A percentile compares a stretch with the other conserved stretches of the same genome.
phyloP scores from a whole-genome alignment of 2,329 filamentous ascomycete genomes.

The Hymenoscyphus fructigenus region DNA sequence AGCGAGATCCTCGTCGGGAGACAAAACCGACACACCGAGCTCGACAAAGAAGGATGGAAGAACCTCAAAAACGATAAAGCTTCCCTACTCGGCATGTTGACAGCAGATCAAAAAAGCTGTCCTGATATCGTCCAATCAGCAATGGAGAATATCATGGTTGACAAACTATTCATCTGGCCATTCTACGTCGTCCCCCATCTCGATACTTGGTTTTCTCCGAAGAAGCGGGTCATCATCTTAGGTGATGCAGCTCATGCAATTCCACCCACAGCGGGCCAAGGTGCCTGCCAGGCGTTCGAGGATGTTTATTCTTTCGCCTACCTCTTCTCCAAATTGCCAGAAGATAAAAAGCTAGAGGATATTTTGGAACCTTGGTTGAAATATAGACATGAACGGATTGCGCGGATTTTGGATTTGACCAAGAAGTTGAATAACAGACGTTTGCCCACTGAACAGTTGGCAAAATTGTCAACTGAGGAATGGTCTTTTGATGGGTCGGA shows the following conservation, averaged over 20 bases:
- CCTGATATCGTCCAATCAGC: constrained; percentile 39
- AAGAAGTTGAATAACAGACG: constrained; percentile 42
- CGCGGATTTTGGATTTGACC: constrained; percentile 48
- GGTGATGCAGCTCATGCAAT: constrained; percentile 49
- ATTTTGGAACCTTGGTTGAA: constrained; percentile 46
- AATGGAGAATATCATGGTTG: constrained; percentile 34
- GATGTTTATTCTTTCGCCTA: constrained; percentile 47
- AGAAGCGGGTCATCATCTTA: constrained; percentile 41
- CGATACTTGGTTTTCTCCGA: constrained; percentile 39
- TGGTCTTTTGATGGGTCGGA: no score
- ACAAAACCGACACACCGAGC: constrained; percentile 40
- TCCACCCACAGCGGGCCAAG: constrained; percentile 46
- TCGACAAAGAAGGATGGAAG: constrained; percentile 43
- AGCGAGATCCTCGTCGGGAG: constrained; percentile 48
- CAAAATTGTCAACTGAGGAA: no score
- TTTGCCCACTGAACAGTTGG: not conserved
- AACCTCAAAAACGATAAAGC: constrained; percentile 40
- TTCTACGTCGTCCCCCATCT: constrained; percentile 44
- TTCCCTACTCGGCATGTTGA: constrained; percentile 37
- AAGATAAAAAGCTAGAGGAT: constrained; percentile 25
- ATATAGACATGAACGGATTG: constrained; percentile 46
- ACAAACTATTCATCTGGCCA: constrained; percentile 43
- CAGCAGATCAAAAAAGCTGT: constrained; percentile 35
- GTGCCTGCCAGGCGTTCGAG: constrained; percentile 48
- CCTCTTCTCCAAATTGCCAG: constrained; percentile 33